Evolutionary conservation across 1,284 basidiomycete genomes (phyloP).

Genomic region (Coniferiporia sulphurascens): DNA sequence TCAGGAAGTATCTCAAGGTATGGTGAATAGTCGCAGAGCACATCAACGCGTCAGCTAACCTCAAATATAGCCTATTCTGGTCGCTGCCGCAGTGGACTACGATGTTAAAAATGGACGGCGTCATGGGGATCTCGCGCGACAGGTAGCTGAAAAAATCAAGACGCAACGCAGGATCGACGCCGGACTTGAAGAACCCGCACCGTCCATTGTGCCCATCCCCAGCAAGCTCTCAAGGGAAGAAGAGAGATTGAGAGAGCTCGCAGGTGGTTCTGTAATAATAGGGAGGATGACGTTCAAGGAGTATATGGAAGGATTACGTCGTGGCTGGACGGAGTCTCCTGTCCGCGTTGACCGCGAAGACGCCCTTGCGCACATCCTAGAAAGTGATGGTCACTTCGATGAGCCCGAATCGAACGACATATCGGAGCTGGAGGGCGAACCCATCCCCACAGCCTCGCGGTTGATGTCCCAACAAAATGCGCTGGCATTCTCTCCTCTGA

Average conservation of each 20-base stretch:
- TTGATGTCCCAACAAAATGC: constrained; percentile 35
- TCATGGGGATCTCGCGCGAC: constrained; percentile 79
- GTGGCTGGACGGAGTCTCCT: constrained; percentile 81
- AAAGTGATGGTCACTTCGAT: constrained; percentile 75
- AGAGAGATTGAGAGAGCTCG: constrained; percentile 58
- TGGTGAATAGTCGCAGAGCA: constrained; percentile 24
- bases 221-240: constrained; percentile 54
- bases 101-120: constrained; percentile 78
- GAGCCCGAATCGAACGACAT: constrained; percentile 38
- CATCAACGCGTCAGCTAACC: constrained; percentile 12
- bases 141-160: constrained; percentile 70
- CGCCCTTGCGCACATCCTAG: constrained; percentile 61
- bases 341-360: constrained; percentile 75
- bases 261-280: constrained; percentile 83
- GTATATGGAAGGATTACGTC: constrained; percentile 81
- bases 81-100: constrained; percentile 93
- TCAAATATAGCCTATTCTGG: constrained; percentile 74
- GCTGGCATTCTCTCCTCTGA: constrained; percentile 40
- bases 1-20: constrained; percentile 96
- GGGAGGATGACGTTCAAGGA: constrained; percentile 94
- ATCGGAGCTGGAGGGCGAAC: constrained; percentile 30
- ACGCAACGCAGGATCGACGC: constrained; percentile 55
- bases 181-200: constrained; percentile 54
- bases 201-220: constrained; percentile 46
- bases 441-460: constrained; percentile 37